Evolutionary conservation across 805 yeast genomes (phyloP), one percentile per base, ranked within the genome.

Genomic region (Sugiyamaella valdiviana): DNA sequence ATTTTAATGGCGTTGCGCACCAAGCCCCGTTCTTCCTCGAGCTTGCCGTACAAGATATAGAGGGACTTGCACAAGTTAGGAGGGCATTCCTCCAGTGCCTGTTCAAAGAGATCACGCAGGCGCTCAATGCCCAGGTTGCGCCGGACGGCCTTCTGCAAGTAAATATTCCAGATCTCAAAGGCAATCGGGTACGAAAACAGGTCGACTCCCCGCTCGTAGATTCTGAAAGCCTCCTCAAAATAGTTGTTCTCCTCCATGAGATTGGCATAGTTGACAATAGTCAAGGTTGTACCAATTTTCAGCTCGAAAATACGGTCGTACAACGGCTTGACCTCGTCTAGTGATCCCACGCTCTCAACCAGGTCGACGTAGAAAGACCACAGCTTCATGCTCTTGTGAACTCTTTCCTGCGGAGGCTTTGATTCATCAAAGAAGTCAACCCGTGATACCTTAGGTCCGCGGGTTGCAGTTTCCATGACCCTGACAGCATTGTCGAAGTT

Each of bases 341-440:
- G 60, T 12, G 65, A 55, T 0, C 67, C 68, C 9, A 71, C 57
- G 12, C 56, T 50, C 42, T 74, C 77, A 15, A 82, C 71, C 23
- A 86, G 60, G 57, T 86, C 95, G 22, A 87, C 61, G 58, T 84
- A 86, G 53, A 78, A 76, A 3, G 77, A 66, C 96, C 96, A 90
- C 5, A 89, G 64, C 45, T 76, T 76, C 38, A 70, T 65, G 4
- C 85, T 79, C 55, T 79, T 80, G 62, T 77, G 81, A 7, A 83
- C 56, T 24, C 86, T 64, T 22, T 75, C 63, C 53, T 83, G 89
- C 0, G 85, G 77, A 12, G 82, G 68, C 2, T 72, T 48, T 0
- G 66, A 55, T 16, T 63, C 59, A 57, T 80, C 81, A 35, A 65
- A 62, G 50, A 65, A 74, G 40, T 63, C 66, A 26, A 55, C 53